phyloP scores from a whole-genome alignment of 257 asterid species.

The Ocimum tenuiflorum region DNA sequence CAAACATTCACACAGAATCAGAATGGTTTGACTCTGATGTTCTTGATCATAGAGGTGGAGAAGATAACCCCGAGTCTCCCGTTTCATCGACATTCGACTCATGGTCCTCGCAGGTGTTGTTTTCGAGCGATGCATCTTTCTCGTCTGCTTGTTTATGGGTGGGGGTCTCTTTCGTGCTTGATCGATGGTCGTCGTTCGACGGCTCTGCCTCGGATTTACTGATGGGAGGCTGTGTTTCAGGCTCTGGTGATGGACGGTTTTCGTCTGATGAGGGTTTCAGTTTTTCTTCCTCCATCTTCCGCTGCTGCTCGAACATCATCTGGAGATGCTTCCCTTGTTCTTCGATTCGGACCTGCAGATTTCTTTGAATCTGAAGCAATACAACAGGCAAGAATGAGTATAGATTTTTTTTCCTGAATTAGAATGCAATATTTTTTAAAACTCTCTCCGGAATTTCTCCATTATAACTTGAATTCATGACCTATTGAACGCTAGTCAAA shows the following conservation, averaged over 20 bases:
- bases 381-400: not conserved
- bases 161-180: constrained; percentile 10
- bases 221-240: constrained; percentile 23
- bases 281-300: constrained; percentile 53
- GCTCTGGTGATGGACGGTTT: constrained; percentile 3
- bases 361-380: constrained; percentile 67
- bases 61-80: not conserved
- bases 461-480: too few relatives aligned
- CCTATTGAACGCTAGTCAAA: too few relatives aligned
- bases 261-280: constrained; percentile 33
- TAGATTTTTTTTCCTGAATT: too few relatives aligned
- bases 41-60: too few relatives aligned
- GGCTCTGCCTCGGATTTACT: constrained; percentile 26
- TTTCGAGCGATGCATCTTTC: constrained; percentile 28
- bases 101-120: constrained; percentile 21
- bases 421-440: too few relatives aligned
- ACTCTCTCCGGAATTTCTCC: too few relatives aligned
- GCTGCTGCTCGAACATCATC: constrained; percentile 69
- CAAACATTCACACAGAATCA: constrained; percentile 20
- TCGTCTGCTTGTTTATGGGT: constrained; percentile 8
- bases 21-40: too few relatives aligned
- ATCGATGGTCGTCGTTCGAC: constrained; percentile 17
- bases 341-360: constrained; percentile 82
- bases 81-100: constrained; percentile 32
- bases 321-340: constrained; percentile 83